Percentiles rank a stretch among this genome's conserved stretches.
phyloP scores from a whole-genome alignment of 2,329 filamentous ascomycete genomes.

The Aspergillus novofumigatus region DNA sequence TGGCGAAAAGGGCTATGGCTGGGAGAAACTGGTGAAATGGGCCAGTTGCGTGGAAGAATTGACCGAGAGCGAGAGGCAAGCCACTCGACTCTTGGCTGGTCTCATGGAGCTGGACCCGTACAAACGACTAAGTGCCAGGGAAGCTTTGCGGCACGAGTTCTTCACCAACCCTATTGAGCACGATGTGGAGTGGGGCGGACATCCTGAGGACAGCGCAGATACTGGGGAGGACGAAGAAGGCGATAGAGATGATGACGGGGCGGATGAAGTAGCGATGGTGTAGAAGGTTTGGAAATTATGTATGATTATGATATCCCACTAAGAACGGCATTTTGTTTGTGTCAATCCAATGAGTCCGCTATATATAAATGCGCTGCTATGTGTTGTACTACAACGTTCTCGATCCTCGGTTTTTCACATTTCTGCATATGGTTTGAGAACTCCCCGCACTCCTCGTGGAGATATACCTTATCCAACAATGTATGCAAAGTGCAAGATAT shows the following conservation, averaged over 20 bases:
- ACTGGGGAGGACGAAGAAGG: slow-evolving; percentile 30
- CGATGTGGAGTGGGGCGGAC: slow-evolving; percentile 39
- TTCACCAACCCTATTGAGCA: slow-evolving; percentile 40
- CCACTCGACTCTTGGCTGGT: slow-evolving; percentile 38
- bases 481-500: background rate
- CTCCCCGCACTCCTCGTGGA: background rate
- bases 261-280: slow-evolving; percentile 39
- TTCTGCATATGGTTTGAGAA: background rate
- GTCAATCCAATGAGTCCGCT: background rate
- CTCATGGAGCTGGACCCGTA: slow-evolving; percentile 43
- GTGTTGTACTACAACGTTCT: background rate
- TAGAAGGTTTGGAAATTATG: slow-evolving; percentile 15
- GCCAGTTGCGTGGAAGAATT: slow-evolving; percentile 72
- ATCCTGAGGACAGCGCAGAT: slow-evolving; percentile 32
- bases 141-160: slow-evolving; percentile 44
- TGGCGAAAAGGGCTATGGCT: slow-evolving; percentile 74
- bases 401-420: background rate
- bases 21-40: slow-evolving; percentile 95
- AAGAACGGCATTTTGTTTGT: background rate
- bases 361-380: background rate
- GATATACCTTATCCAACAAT: background rate
- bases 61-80: slow-evolving; percentile 44
- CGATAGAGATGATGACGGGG: slow-evolving; percentile 29
- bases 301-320: slow-evolving; percentile 13
- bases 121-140: slow-evolving; percentile 40